Base-by-base conservation (phyloP, 257 asterid species). In the Nyctanthes arbortristis region DNA sequence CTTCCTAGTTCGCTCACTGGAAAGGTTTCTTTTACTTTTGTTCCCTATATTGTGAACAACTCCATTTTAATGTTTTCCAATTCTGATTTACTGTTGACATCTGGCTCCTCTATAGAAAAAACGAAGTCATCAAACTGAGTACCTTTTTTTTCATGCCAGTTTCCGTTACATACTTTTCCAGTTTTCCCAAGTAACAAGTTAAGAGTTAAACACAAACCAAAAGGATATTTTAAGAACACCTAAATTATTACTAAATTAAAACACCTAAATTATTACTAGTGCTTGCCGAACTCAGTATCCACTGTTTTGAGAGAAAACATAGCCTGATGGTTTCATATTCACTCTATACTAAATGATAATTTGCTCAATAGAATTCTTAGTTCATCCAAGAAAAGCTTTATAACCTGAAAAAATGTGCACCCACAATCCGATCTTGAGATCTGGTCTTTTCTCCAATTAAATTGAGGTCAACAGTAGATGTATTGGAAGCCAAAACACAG, bases 331-430 rank as follows among this genome's bases (percentile, higher is more conserved):
- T 27, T 67, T 40, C 33, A 37, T 10, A 24, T 13, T 40, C 29
- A 20, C 20, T 8, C 10, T 52, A 9, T 22, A 12, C 20, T 18
- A 29, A 3, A 31, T 32, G 27, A n/a, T n/a, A n/a, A n/a, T n/a
- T n/a, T n/a, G n/a, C n/a, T n/a, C n/a, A 58, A 68, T 39, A 16
- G 18, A 52, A 25, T 60, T 40, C 22, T 2, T 30, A 43, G 3
- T 52, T 22, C 29, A 24, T 68, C 68, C 69, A 24, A 34, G 57
- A 73, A 30, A 69, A 37, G 65, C 57, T 22, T 22, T 22, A 52
- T 37, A 70, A 94, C 99, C 99, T 94, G 92, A 94, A 94, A 84
- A 94, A 94, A 82, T 94, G 98, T 49, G 98, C 99, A 66, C 99
- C 99, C 73, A 91, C 76, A 36, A 94, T 69, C 77, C 96, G 89